Evolutionary conservation across 1,284 basidiomycete species (phyloP), one percentile per base, ranked within the genome.

Genomic region (Puccinia horiana): DNA sequence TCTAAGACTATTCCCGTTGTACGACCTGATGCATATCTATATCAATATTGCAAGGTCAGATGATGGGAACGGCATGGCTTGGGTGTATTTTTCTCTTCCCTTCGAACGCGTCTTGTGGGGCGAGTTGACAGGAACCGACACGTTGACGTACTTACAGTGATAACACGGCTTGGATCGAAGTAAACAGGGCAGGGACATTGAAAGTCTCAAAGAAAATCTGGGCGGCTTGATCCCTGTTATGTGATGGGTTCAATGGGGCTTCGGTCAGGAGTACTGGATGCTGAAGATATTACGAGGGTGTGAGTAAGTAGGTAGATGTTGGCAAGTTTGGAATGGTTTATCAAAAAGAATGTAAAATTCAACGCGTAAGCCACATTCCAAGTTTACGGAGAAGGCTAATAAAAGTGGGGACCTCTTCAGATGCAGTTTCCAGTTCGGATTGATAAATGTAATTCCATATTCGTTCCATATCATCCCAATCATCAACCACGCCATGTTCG

Each of bases 171-270:
- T 99, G 97, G 4, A 99, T 94, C 72, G 94, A 96, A 23, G 94
- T 96, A 88, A 95, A 99, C 83, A 99, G 89, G 11, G 97, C 97
- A 29, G 97, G 97, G 26, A 99, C 97, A 87, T 99, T 99, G 91
- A 98, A 98, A 3, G 96, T 98, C 86, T 98, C 96, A 88, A 98
- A 98, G 88, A 98, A 97, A 88, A 98, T 96, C 88, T 98, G 95
- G 11, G 96, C 96, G 26, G 96, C 95, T 72, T 94, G 90, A 87
- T 98, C 96, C 84, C 96, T 91, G 88, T 98, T 98, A 49, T 92
- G 92, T 84, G 95, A 91, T 83, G 96, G 96, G 87, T 98, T 98
- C 81, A 98, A 89, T 2, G 96, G 96, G 65, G 95, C 95, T 89
- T 98, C 95, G 23, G 95, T 97, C 79, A 98, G 89, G 81, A 97